Conservation (phyloP, 495 filamentous ascomycete genomes). For the Podospora didyma region DNA sequence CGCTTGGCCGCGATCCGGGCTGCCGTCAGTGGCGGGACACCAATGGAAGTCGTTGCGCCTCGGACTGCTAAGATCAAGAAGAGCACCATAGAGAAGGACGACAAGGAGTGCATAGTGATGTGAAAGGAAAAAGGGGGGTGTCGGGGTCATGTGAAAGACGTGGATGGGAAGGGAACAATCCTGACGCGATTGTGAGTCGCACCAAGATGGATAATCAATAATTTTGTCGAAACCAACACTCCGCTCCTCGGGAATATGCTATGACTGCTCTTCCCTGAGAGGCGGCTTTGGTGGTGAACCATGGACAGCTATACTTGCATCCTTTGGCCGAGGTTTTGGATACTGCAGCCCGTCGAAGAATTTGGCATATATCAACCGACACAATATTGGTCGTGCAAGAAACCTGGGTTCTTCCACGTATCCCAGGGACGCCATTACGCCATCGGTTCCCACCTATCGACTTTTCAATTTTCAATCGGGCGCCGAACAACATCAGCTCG, state of each 20-base stretch:
- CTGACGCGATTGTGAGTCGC: neutral
- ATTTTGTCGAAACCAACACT: neutral
- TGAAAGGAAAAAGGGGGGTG: constrained; percentile 24
- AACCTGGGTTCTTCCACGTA: too few species aligned
- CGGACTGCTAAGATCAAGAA: constrained; percentile 51
- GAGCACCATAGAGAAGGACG: constrained; percentile 38
- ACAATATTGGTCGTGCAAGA: too few species aligned
- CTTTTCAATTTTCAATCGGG: too few species aligned
- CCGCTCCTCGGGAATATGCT: neutral
- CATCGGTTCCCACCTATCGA: too few species aligned
- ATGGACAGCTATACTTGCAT: neutral
- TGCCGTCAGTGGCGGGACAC: constrained; percentile 70
- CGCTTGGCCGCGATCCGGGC: constrained; percentile 81
- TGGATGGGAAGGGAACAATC: neutral
- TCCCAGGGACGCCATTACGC: too few species aligned
- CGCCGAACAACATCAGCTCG: too few species aligned
- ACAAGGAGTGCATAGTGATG: constrained; percentile 59
- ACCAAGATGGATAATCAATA: neutral
- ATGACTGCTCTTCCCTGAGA: neutral
- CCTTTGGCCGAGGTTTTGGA: neutral
- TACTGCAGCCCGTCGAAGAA: neutral
- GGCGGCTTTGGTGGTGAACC: neutral
- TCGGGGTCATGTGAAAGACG: too few species aligned
- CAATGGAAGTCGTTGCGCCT: constrained; percentile 47
- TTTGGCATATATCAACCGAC: neutral